Evolutionary conservation across 2,329 filamentous ascomycete genomes (phyloP).

Genomic region (Ophiostoma pallidulum): DNA sequence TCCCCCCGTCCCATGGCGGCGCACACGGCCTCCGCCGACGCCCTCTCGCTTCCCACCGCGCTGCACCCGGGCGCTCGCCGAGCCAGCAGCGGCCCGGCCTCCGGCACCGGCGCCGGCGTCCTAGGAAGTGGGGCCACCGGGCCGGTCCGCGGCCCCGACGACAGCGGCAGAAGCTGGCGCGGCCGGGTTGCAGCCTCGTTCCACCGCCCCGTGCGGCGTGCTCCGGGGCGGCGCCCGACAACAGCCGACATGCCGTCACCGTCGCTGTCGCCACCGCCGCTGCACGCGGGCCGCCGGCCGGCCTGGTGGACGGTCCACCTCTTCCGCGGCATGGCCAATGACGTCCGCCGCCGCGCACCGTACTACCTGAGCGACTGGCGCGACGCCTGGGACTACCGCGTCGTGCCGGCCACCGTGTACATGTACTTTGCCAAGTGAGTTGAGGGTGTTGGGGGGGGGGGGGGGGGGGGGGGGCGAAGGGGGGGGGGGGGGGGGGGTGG

Average conservation of each 20-base stretch:
- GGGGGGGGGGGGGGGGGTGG: too few species aligned
- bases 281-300: neutral
- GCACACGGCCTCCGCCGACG: conserved; percentile 1
- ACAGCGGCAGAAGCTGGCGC: neutral
- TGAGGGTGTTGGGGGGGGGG: too few species aligned
- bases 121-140: neutral
- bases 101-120: neutral
- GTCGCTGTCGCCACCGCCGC: neutral
- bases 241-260: neutral
- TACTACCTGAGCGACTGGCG: conserved; percentile 76
- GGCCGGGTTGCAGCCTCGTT: conserved; percentile 1
- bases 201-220: neutral
- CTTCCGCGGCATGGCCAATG: conserved; percentile 72
- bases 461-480: too few species aligned
- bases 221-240: neutral
- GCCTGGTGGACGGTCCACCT: conserved; percentile 68
- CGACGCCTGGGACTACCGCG: conserved; percentile 85
- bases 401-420: conserved; percentile 78
- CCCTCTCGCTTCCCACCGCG: conserved; percentile 7
- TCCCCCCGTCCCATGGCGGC: neutral
- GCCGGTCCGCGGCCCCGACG: neutral
- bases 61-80: conserved; percentile 3
- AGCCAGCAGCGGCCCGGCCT: neutral
- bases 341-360: conserved; percentile 63
- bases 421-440: conserved; percentile 91